Evolutionary conservation across 2,329 filamentous ascomycete genomes (phyloP).

Genomic region (Penicillium sp.): DNA sequence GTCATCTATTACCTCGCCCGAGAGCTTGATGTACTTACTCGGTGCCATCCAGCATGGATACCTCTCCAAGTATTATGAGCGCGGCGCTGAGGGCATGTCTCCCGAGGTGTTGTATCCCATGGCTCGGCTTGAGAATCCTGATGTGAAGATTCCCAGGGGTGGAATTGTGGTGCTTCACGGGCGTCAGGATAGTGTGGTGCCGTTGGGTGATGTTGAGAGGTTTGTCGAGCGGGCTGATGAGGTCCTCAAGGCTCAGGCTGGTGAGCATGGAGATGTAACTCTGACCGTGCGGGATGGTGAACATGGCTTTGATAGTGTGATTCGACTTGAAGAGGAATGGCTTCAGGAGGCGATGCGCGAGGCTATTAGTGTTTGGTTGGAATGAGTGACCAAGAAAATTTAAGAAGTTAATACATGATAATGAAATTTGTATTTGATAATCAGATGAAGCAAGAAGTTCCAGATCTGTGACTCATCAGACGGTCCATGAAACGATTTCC

Average conservation of each 20-base stretch:
- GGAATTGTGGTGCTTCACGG: conserved; percentile 41
- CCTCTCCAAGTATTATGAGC: conserved; percentile 22
- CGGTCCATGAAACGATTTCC: too few relatives aligned
- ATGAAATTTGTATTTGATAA: not conserved
- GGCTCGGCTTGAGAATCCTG: conserved; percentile 30
- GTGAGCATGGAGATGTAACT: conserved; percentile 18
- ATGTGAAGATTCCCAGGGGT: conserved; percentile 29
- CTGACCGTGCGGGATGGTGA: conserved; percentile 34
- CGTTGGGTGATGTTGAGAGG: conserved; percentile 27
- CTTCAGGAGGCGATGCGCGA: conserved; percentile 29
- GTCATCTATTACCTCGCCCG: conserved; percentile 18
- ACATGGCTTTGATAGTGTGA: conserved; percentile 41
- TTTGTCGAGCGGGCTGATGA: conserved; percentile 30
- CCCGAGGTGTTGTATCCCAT: conserved; percentile 30
- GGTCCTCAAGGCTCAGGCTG: not conserved
- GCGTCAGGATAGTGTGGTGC: conserved; percentile 35
- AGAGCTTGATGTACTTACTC: conserved; percentile 21
- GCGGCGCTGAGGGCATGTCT: conserved; percentile 16
- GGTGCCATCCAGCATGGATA: conserved; percentile 22
- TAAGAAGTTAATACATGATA: not conserved
- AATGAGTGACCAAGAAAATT: not conserved
- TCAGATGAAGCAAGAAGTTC: too few relatives aligned
- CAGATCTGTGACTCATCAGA: too few relatives aligned
- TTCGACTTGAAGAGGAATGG: conserved; percentile 31
- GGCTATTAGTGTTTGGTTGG: conserved; percentile 32